A percentile compares a stretch with the other conserved stretches of the same genome.
Conservation (phyloP, 2,329 filamentous ascomycete species). For the Botrytis paeoniae region DNA sequence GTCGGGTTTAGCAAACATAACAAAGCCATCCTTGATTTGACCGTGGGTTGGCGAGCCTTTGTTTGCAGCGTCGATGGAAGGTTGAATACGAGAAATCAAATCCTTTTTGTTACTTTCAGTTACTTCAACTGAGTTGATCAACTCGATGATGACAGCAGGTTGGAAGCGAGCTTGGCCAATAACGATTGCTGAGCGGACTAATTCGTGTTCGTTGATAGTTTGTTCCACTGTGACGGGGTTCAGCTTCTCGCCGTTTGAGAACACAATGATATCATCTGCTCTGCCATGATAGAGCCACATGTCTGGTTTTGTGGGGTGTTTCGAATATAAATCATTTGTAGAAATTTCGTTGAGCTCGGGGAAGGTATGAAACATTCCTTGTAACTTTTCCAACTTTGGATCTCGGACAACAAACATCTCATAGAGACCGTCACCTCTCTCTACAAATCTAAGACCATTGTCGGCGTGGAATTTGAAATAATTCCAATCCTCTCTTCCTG, state of each 20-base stretch:
- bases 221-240: conserved; percentile 17
- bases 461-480: conserved; percentile 13
- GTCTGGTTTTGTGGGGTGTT: conserved; percentile 6
- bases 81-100: conserved; percentile 29
- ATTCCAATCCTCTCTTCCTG: conserved; percentile 9
- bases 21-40: background rate
- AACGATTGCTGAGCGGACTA: conserved; percentile 14
- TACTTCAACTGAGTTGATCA: background rate
- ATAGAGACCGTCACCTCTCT: conserved; percentile 1
- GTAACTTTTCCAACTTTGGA: conserved; percentile 2
- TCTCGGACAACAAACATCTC: conserved; percentile 10
- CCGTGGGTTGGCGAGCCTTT: conserved; percentile 15
- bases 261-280: conserved; percentile 43
- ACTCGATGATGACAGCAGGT: conserved; percentile 23
- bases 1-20: conserved; percentile 13
- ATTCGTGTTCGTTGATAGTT: conserved; percentile 1
- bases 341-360: conserved; percentile 15
- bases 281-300: conserved; percentile 23
- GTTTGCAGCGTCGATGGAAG: conserved; percentile 19
- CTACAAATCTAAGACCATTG: conserved; percentile 6
- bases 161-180: conserved; percentile 28
- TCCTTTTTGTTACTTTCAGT: background rate
- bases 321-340: conserved; percentile 7
- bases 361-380: conserved; percentile 19
- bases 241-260: conserved; percentile 45